phyloP scores from a whole-genome alignment of 495 filamentous ascomycete species.

The Podospora comata region DNA sequence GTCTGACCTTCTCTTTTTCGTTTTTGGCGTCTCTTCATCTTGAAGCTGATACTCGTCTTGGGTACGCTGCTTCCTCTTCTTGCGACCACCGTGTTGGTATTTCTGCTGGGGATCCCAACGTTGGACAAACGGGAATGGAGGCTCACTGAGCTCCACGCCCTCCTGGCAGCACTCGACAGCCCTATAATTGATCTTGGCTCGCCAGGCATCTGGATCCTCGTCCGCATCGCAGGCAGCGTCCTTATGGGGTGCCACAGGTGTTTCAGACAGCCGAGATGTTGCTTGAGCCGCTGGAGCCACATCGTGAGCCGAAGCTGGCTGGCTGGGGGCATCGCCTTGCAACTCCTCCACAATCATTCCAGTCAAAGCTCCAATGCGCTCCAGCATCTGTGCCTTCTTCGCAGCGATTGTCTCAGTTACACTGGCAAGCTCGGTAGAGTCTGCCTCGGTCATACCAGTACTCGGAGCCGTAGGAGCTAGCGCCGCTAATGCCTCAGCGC shows the following conservation, averaged over 20 bases:
- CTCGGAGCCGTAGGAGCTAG: neutral
- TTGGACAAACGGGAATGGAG: slow-evolving; percentile 87
- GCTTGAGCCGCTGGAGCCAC: neutral
- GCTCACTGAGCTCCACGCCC: slow-evolving; percentile 67
- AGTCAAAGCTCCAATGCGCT: slow-evolving; percentile 12
- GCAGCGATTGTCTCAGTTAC: slow-evolving; percentile 16
- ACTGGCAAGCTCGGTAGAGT: neutral
- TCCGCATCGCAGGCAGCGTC: slow-evolving; percentile 15
- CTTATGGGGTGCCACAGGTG: neutral
- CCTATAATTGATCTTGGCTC: slow-evolving; percentile 62
- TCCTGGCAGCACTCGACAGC: slow-evolving; percentile 83
- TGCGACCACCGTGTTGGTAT: slow-evolving; percentile 31
- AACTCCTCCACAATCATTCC: neutral
- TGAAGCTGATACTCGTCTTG: slow-evolving; percentile 36
- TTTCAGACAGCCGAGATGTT: neutral
- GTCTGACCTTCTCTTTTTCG: slow-evolving; percentile 51
- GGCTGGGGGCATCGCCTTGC: neutral
- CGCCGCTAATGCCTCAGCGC: neutral
- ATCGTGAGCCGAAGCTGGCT: neutral
- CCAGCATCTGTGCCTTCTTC: slow-evolving; percentile 26
- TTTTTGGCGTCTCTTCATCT: slow-evolving; percentile 32
- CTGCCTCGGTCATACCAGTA: neutral
- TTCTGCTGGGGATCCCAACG: slow-evolving; percentile 80
- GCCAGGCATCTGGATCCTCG: slow-evolving; percentile 58
- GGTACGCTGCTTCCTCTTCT: slow-evolving; percentile 42